Evolutionary conservation across 306 rosid genomes (phyloP), one percentile per base, ranked within the genome.

Genomic region (Ormosia emarginata): DNA sequence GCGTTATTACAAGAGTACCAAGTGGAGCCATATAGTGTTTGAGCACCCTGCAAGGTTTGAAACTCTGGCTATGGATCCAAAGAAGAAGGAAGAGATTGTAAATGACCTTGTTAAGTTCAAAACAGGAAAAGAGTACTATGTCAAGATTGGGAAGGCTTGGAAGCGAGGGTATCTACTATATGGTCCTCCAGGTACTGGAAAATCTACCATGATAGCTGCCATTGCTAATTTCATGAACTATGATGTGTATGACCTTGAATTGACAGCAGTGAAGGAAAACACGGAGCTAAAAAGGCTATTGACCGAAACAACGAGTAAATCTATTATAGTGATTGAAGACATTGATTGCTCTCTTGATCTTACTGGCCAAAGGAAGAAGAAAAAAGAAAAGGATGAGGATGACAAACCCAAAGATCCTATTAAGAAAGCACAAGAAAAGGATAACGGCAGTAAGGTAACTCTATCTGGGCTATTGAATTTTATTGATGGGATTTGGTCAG

Each of bases 41-140:
- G 90, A 93, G 67, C 97, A 93, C 7, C 96, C 97, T 0, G 86
- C 89, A 2, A 79, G 67, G 1, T 88, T 93, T 47, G 75, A 64
- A 0, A 89, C 92, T 0, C 43, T 89, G 2, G 96, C 91, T 0
- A 86, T 93, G 95, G 91, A 93, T 2, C 83, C 85, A 0, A 49
- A 82, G 64, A 77, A 75, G 86, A 93, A 93, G 80, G 66, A 90
- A 11, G 88, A 68, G 24, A 91, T 93, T 0, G 2, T 87, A 0
- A 44, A 83, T 6, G 91, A 89, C 36, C 75, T 89, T 4, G 2
- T 56, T 8, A 81, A 56, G 80, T 89, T 89, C 64, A 44, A 53
- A 7, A 37, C 67, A 0, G 90, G 89, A 3, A 87, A 89, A 46
- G 86, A 80, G 9, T 89, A 84, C 67, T 89, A 89, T 52, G 73